Evolutionary conservation across 2,329 filamentous ascomycete species (phyloP), one percentile per base, ranked within the genome.

Genomic region (Remersonia thermophila): DNA sequence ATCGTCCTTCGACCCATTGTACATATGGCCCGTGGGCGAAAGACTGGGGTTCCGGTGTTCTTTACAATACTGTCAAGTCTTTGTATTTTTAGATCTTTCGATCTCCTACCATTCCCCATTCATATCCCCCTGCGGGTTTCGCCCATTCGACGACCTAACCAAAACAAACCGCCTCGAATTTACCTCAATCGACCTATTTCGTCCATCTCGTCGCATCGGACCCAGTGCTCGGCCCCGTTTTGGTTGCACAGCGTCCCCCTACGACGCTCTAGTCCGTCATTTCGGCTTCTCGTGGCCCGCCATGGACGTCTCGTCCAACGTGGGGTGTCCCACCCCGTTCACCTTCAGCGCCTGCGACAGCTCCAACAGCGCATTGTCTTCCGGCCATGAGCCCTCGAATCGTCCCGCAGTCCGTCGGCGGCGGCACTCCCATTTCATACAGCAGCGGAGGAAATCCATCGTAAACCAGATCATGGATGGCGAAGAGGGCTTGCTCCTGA

Each of bases 391-490:
- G 33, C 46, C 49, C 46, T 38, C 44, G 33, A 35, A 53, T 51
- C 36, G 51, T 41, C 38, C 60, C 4, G 37, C 39, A 9, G 42
- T 44, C 27, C 48, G 61, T 37, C 60, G 66, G 38, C 62, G 73
- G 27, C 64, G 70, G 6, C 73, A 71, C 47, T 78, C 74, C 3
- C 71, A 69, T 37, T 72, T 72, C 40, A n/a, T n/a, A n/a, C 58
- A 69, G 36, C 70, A 69, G 2, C 59, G 73, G 47, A 62, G 72
- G 46, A 73, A 68, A 46, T 77, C 72, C 9, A 60, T 75, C n/a
- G 67, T 75, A 27, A 66, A 68, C 48, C 65, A 69, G 36, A 66
- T 73, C 44, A 71, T 77, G 61, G 75, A 80, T 29, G 66, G 69
- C 27, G 75, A 80, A 45, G 75, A 80, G 47, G 62, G 66, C 15